Evolutionary conservation across 179 eudicot genomes (phyloP), one percentile per base, ranked within the genome.

Genomic region (Silene vulgaris): DNA sequence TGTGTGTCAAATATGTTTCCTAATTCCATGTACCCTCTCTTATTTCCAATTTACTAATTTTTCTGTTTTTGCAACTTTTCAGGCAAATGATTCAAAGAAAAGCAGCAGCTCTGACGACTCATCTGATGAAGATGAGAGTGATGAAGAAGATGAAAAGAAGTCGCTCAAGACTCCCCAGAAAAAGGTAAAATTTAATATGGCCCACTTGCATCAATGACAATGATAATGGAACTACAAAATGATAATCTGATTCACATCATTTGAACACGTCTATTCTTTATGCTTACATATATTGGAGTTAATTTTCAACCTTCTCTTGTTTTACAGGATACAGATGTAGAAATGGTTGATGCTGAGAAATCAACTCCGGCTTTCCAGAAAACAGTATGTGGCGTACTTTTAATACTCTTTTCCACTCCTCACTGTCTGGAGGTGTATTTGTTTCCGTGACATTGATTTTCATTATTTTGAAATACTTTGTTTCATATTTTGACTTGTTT

Each of bases 121-220:
- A 29, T 65, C 69, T 3, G 48, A 16, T 62, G 84, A 81, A 16
- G 85, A 73, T 32, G 80, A 80, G 11, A 75, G 78, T 17, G 85
- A 75, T 19, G 81, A 79, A 14, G 79, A 64, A 64, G 21, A 61
- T 61, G 83, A 82, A 8, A 86, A 84, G 17, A 52, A 76, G 72
- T 84, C 83, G 2, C 43, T 75, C 67, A 85, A 85, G 80, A 82
- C 84, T 26, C 84, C 89, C 57, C 82, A 77, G 60, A 71, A 77
- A 57, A 66, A 61, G 62, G 59, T 63, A 69, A 69, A 11, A 19
- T 14, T n/a, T 16, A 35, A 13, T 35, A 29, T 66, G 70, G 35
- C 35, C 35, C 35, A 2, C 3, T 30, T 4, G 3, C 4, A 30
- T 30, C 35, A 30, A 30, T 30, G 35, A 30, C 35, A 30, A 30